These are phyloP conservation scores for Tilletia setariae DNA, from an alignment of 1,284 basidiomycete species.

Conservation along the genomic window DNA sequence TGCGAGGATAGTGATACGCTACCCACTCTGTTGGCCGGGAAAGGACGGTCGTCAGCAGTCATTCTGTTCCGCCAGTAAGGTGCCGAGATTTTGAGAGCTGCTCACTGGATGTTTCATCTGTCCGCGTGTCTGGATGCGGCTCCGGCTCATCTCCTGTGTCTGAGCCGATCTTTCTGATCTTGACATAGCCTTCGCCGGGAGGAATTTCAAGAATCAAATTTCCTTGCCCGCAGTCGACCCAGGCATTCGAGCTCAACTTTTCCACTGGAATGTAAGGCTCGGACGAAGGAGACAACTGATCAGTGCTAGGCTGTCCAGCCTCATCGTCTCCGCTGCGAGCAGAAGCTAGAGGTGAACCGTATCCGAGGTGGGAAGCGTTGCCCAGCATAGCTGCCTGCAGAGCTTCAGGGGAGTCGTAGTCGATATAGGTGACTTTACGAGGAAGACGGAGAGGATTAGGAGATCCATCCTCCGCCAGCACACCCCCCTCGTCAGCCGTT, in stretches of 20 bases:
- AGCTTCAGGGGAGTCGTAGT: constrained; percentile 74
- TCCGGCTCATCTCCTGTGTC: constrained; percentile 39
- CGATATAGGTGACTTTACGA: constrained; percentile 69
- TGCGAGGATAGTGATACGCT: constrained; percentile 6
- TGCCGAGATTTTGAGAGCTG: too few species aligned
- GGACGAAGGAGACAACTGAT: too few species aligned
- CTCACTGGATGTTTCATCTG: constrained; percentile 2
- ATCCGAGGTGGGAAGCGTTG: constrained; percentile 30
- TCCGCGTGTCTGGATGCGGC: constrained; percentile 18
- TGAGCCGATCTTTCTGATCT: constrained; percentile 59
- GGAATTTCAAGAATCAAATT: constrained; percentile 72
- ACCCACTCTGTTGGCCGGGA: background rate
- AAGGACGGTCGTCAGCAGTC: background rate
- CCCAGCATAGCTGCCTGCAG: constrained; percentile 58
- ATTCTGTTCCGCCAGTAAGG: background rate
- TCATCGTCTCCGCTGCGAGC: background rate
- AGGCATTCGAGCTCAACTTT: constrained; percentile 63
- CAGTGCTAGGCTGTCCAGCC: background rate
- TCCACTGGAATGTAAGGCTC: constrained; percentile 50
- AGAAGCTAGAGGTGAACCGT: background rate
- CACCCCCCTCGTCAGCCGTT: background rate
- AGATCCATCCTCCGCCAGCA: background rate
- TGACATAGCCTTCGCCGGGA: constrained; percentile 70
- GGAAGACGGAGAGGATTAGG: background rate
- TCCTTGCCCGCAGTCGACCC: constrained; percentile 77